Evolutionary conservation across 768 basidiomycete genomes (phyloP), one percentile per base, ranked within the genome.

Genomic region (Boletus subparvulus): DNA sequence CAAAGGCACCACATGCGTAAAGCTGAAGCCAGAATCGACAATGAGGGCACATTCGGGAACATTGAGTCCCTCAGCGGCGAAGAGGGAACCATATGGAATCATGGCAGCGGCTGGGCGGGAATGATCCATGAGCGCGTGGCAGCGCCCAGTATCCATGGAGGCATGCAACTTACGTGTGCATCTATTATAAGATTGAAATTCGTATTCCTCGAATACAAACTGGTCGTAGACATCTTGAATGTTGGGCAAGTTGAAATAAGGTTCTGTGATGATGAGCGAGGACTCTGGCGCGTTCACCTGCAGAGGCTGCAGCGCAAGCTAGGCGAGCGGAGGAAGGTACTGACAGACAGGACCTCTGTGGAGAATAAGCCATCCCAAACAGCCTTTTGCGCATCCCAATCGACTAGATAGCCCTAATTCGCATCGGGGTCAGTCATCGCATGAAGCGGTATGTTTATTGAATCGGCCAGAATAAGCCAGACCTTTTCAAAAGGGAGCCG

Each of bases 151-250:
- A 61, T 56, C 54, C 55, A 53, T 53, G 58, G 64, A 51, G 52
- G 52, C 50, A 52, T 46, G 37, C 42, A 24, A 78, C 90, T 69
- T 73, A 96, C 95, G 88, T 51, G 92, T 84, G 66, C 85, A 86
- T 30, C 94, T 83, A 66, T 83, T 79, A 70, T 91, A 94, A 46
- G 90, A 85, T 46, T 81, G 78, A 68, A 96, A 97, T 65, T 95
- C 94, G 75, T 94, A 98, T 74, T 98, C 94, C 70, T 98, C 95
- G 65, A 97, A 98, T 3, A 96, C 79, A 69, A 98, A 90, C 72
- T 98, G 93, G 69, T 98, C 95, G 65, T 95, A 94, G 35, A 91
- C 82, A 28, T 94, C 91, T 73, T 94, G 92, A 13, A 97, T 83
- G 67, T 92, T 94, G 26, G 92, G 90, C 10, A 95, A 77, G 74